Base-by-base conservation (phyloP, 2,329 filamentous ascomycete species). In the Botrytis porri region DNA sequence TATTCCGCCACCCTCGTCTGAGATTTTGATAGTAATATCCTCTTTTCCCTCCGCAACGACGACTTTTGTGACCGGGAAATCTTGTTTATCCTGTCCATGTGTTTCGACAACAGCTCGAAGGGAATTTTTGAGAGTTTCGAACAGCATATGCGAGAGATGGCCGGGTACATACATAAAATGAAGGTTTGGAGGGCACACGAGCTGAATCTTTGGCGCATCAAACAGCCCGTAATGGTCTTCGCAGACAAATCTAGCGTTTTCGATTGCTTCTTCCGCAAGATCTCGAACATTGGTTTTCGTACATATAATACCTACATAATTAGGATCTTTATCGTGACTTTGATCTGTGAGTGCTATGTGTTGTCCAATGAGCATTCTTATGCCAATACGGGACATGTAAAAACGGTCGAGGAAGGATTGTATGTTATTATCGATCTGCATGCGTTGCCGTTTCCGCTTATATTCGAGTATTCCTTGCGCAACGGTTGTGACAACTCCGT, bases 141-240 rank as follows among this genome's bases (percentile, higher is more conserved):
- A 99, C 69, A 99, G 92, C 96, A 99, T 99, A 84, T 99, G 96
- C 78, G 94, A 97, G 82, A 99, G 82, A 84, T 99, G 96, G n/a
- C 96, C 96, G 0, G 96, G 96, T 71, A 99, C 96, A 81, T 99
- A 99, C 96, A 99, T 99, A 85, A 99, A 99, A 86, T 97, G 92
- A 80, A 99, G 88, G 82, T 97, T 91, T 29, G 94, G 92, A 80
- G 95, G 94, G 86, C 96, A 99, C 74, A 99, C 93, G 73, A 99
- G 91, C 83, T 98, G 95, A 77, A 99, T 92, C 83, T 97, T 97
- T 72, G 96, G 96, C 14, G 96, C 95, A 81, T 98, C 95, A 80
- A 98, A 99, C 18, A 99, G 86, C 75, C 96, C 96, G 81, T 98
- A 99, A 84, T 98, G 95, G 81, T 98, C 96, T 83, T 99, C 96